Evolutionary conservation across 148 eudicot species (phyloP), one percentile per base, ranked within the genome.

Genomic region (Chenopodium formosanum): DNA sequence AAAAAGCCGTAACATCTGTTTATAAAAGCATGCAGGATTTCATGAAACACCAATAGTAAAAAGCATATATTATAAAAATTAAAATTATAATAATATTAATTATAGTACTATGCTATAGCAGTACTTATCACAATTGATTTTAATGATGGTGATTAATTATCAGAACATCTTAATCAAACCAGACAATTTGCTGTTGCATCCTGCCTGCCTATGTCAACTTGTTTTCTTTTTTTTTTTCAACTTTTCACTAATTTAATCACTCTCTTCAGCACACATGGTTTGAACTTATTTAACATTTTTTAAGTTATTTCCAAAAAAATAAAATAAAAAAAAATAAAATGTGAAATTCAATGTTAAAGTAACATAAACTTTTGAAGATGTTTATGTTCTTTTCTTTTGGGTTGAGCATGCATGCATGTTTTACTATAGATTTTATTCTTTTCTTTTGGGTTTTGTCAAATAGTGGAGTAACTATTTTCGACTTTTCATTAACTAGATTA

Each of bases 61-160:
- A 46, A 46, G 31, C 32, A 47, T 17, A 40, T 20, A 13, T 8
- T 37, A 46, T 44, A 73, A 73, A 71, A 12, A 25, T 12, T 16
- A 14, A 4, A 1, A 5, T 0, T 2, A 2, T 31, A 13, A 69
- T 10, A 31, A 31, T 29, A 34, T 17, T 16, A 34, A 19, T 37
- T 12, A 12, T 16, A 53, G 9, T 44, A 20, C 25, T 73, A 11
- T 73, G 1, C 47, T 2, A 9, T 73, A 46, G 58, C 56, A 73
- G 75, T 46, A 47, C 75, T 73, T 73, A 44, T 72, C 75, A 72
- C 27, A 72, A 11, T 47, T 11, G 16, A 73, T 73, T 10, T 73
- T 73, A 73, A 73, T 73, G 31, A 73, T 73, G 20, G 16, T 73
- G 27, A 73, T 73, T 73, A 73, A 73, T 73, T 46, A 73, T 73